Evolutionary conservation across 176 grass and related monocot genomes (phyloP).

Genomic region (Otatea glauca): DNA sequence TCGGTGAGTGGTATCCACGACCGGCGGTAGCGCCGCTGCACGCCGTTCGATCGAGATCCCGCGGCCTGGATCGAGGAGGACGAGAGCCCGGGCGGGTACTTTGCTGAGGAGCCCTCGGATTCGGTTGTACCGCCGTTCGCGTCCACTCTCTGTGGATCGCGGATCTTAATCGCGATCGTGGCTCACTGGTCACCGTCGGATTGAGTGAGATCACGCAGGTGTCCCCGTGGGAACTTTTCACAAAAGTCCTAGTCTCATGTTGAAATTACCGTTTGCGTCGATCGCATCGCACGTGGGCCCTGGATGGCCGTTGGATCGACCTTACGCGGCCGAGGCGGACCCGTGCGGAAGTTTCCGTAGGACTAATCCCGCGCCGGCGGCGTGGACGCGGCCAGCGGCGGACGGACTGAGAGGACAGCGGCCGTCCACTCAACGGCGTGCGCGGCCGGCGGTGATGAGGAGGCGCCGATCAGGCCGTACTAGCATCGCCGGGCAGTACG

Average conservation of each 20-base stretch:
- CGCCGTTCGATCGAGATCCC: not conserved
- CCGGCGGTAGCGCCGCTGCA: not conserved
- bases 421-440: not conserved
- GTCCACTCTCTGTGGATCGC: not conserved
- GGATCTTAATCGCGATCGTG: not conserved
- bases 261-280: not conserved
- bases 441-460: not conserved
- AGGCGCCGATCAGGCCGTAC: not conserved
- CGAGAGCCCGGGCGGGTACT: not conserved
- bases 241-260: not conserved
- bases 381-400: not conserved
- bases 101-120: not conserved
- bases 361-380: accelerated
- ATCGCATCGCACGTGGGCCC: not conserved
- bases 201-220: not conserved
- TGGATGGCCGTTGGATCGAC: not conserved
- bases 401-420: not conserved
- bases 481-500: not conserved
- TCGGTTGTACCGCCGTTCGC: not conserved
- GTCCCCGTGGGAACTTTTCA: not conserved
- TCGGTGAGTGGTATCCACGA: not conserved
- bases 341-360: not conserved
- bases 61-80: not conserved
- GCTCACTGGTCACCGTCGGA: not conserved
- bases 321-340: not conserved